Conservation (phyloP, 2,329 filamentous ascomycete genomes). For the Penicillium sp. region DNA sequence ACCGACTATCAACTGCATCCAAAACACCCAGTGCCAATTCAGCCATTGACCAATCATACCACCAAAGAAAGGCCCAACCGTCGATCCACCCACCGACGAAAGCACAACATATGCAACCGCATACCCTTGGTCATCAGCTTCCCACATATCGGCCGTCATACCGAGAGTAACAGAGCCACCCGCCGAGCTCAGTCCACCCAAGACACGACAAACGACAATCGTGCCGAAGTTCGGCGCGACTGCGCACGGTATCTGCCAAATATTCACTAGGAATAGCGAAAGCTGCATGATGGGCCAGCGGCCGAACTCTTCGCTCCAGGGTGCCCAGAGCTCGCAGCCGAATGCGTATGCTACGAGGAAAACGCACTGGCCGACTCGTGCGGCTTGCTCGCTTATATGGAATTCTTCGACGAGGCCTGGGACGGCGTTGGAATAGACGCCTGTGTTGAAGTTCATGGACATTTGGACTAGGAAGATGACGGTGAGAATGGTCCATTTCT, state of each 20-base stretch:
- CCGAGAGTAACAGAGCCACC: slow-evolving; percentile 72
- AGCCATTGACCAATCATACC: slow-evolving; percentile 57
- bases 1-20: slow-evolving; percentile 62
- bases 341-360: slow-evolving; percentile 81
- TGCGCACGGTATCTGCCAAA: slow-evolving; percentile 73
- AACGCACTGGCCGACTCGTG: slow-evolving; percentile 71
- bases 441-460: slow-evolving; percentile 79
- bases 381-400: slow-evolving; percentile 65
- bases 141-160: slow-evolving; percentile 75
- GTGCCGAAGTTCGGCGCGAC: slow-evolving; percentile 71
- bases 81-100: slow-evolving; percentile 74
- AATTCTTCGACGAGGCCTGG: slow-evolving; percentile 68
- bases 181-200: slow-evolving; percentile 70
- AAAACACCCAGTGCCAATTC: slow-evolving; percentile 63
- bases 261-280: slow-evolving; percentile 72
- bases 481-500: slow-evolving; percentile 72
- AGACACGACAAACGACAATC: slow-evolving; percentile 66
- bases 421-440: slow-evolving; percentile 70
- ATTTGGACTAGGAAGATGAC: slow-evolving; percentile 73
- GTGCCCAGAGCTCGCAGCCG: slow-evolving; percentile 84
- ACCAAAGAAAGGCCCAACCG: slow-evolving; percentile 58
- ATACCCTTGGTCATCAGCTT: slow-evolving; percentile 69
- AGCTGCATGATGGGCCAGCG: slow-evolving; percentile 73
- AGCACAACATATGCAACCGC: slow-evolving; percentile 76
- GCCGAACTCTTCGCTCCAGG: slow-evolving; percentile 84